Evolutionary conservation across 2,329 filamentous ascomycete genomes (phyloP).

Genomic region (Calonectria pseudoturangicola): DNA sequence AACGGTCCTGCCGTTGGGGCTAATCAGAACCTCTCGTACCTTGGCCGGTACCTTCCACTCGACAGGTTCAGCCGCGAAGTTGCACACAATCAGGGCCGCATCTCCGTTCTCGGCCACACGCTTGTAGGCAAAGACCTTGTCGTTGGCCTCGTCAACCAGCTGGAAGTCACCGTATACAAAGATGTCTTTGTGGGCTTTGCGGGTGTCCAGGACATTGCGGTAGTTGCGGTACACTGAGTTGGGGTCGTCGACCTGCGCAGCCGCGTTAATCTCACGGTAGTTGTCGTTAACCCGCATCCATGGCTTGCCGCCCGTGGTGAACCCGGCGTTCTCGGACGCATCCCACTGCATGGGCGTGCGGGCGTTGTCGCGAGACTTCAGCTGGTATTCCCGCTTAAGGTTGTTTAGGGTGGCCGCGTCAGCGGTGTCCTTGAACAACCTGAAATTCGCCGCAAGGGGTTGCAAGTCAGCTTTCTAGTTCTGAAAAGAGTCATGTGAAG

Average conservation of each 20-base stretch:
- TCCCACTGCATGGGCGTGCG: slow-evolving; percentile 85
- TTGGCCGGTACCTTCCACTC: slow-evolving; percentile 55
- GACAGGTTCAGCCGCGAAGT: slow-evolving; percentile 60
- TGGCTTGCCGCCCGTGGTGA: slow-evolving; percentile 73
- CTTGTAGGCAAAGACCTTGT: slow-evolving; percentile 62
- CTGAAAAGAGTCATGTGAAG: slow-evolving; percentile 11
- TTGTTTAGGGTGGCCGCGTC: slow-evolving; percentile 62
- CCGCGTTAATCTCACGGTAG: slow-evolving; percentile 78
- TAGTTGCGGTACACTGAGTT: slow-evolving; percentile 78
- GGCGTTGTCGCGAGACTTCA: slow-evolving; percentile 80
- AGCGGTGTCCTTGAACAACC: slow-evolving; percentile 61
- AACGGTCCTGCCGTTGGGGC: slow-evolving; percentile 55
- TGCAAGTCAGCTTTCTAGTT: slow-evolving; percentile 10
- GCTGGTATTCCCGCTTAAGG: slow-evolving; percentile 68
- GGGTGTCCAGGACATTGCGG: slow-evolving; percentile 73
- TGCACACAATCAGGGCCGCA: slow-evolving; percentile 61
- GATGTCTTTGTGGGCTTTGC: slow-evolving; percentile 77
- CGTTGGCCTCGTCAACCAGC: slow-evolving; percentile 61
- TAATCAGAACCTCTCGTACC: slow-evolving; percentile 60
- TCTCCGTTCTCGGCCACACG: slow-evolving; percentile 57
- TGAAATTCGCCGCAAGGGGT: slow-evolving; percentile 40
- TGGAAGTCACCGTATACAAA: slow-evolving; percentile 79
- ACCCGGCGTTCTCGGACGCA: slow-evolving; percentile 75
- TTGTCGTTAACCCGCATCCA: slow-evolving; percentile 84
- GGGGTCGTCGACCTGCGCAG: slow-evolving; percentile 67